These are phyloP conservation scores for Diplodia corticola DNA, from an alignment of 2,329 filamentous ascomycete genomes.

Conservation along the genomic window DNA sequence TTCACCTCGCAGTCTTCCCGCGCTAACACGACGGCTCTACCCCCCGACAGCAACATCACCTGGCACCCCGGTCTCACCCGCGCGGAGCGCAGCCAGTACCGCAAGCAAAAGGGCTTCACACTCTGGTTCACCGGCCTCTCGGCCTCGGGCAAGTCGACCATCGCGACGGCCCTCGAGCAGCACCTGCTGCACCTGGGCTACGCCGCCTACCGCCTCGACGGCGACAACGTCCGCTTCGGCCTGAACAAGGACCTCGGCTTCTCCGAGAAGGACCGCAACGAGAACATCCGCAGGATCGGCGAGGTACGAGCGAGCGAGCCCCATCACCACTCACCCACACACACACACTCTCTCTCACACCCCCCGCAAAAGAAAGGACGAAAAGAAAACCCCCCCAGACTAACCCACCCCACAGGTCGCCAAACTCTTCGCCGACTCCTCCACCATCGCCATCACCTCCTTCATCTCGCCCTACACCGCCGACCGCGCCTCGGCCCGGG, in stretches of 20 bases:
- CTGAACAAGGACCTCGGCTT: constrained; percentile 98
- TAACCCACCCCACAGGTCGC: constrained; percentile 62
- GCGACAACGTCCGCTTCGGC: constrained; percentile 97
- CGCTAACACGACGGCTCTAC: constrained; percentile 6
- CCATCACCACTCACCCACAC: background rate
- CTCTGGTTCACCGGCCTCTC: constrained; percentile 98
- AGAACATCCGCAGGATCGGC: constrained; percentile 96
- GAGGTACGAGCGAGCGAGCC: constrained; percentile 53
- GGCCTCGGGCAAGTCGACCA: constrained; percentile 94
- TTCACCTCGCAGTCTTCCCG: background rate
- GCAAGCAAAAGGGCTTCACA: constrained; percentile 86
- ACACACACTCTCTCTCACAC: background rate
- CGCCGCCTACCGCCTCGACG: constrained; percentile 88
- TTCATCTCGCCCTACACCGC: constrained; percentile 96
- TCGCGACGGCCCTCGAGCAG: constrained; percentile 95
- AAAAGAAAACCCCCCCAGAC: no score
- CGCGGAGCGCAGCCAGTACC: constrained; percentile 70
- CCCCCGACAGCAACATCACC: constrained; percentile 72
- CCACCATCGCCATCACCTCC: constrained; percentile 84
- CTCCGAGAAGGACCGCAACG: constrained; percentile 86
- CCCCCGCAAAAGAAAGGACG: no score
- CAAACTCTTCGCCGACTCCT: constrained; percentile 91
- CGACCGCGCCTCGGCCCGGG: constrained; percentile 79
- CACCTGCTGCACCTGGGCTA: constrained; percentile 85
- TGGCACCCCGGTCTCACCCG: constrained; percentile 83